These are phyloP conservation scores for Dendrobium catenatum DNA, from an alignment of 106 monocot genomes.

Conservation along the genomic window DNA sequence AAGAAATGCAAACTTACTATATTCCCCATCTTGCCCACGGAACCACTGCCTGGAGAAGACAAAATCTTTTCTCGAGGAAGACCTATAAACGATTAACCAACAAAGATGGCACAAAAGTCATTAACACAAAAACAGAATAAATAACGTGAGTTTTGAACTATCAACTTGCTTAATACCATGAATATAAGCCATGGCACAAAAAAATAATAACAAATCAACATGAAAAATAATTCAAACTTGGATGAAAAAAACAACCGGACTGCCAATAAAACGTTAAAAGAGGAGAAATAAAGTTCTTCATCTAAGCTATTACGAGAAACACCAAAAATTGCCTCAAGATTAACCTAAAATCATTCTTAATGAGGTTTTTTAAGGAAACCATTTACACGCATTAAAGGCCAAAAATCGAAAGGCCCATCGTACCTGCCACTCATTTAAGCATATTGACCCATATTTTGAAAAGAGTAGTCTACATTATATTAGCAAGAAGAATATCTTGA, in stretches of 20 bases:
- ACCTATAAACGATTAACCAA: slow-evolving; percentile 40
- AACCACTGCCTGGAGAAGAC: slow-evolving; percentile 92
- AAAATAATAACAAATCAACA: not conserved
- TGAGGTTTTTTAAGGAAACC: not conserved
- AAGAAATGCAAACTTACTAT: slow-evolving; percentile 49
- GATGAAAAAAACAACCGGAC: not conserved
- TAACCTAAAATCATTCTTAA: slow-evolving; percentile 2
- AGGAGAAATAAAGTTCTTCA: not conserved
- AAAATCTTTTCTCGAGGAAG: slow-evolving; percentile 75
- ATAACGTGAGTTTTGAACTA: not conserved
- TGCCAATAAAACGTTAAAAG: not conserved
- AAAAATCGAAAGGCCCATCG: not conserved
- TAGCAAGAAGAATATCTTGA: not conserved
- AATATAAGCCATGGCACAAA: not conserved
- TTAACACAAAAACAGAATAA: not conserved
- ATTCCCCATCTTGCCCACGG: slow-evolving; percentile 75
- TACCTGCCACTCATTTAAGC: not conserved
- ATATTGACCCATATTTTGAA: not conserved
- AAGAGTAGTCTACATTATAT: not conserved
- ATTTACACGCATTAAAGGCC: not conserved
- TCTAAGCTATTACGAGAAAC: not conserved
- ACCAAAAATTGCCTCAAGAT: not conserved
- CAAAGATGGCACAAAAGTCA: not conserved
- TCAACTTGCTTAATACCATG: not conserved
- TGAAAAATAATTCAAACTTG: not conserved